Percentiles rank a stretch among this genome's conserved stretches.
phyloP scores from a whole-genome alignment of 2,329 filamentous ascomycete species.

The Nothophaeocryptopus gaeumannii region DNA sequence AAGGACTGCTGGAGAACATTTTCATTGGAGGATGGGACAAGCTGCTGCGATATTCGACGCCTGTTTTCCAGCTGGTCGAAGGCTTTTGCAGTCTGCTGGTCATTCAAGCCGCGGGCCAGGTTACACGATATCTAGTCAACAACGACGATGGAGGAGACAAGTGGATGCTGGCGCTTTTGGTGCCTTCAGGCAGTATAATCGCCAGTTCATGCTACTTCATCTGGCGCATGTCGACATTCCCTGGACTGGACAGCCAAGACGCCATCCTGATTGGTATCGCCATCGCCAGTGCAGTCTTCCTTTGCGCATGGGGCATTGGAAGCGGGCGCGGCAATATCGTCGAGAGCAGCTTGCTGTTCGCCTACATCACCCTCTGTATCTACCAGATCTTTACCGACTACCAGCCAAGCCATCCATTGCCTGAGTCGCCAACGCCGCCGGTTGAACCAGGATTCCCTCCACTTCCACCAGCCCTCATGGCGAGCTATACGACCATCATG shows the following conservation, averaged over 20 bases:
- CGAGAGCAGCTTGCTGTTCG: constrained; percentile 91
- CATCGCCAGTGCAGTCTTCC: constrained; percentile 86
- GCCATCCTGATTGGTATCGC: constrained; percentile 89
- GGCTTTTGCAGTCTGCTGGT: constrained; percentile 95
- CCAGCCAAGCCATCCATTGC: constrained; percentile 62
- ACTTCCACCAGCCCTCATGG: constrained; percentile 97
- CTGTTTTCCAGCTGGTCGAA: constrained; percentile 89
- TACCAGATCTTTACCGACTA: constrained; percentile 99
- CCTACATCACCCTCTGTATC: constrained; percentile 96
- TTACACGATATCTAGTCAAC: constrained; percentile 93
- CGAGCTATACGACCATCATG: constrained; percentile 87
- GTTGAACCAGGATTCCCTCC: constrained; percentile 75
- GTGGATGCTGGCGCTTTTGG: constrained; percentile 91
- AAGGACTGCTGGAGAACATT: constrained; percentile 74
- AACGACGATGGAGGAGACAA: constrained; percentile 81
- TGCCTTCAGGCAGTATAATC: constrained; percentile 85
- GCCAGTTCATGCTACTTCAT: constrained; percentile 94
- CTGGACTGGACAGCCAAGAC: constrained; percentile 87
- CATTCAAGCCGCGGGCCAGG: constrained; percentile 91
- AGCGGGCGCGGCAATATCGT: constrained; percentile 92
- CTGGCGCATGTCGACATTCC: constrained; percentile 91
- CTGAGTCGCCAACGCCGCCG: constrained; percentile 56
- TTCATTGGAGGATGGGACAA: constrained; percentile 88
- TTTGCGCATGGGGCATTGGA: constrained; percentile 90
- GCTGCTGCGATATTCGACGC: constrained; percentile 82